Base-by-base conservation (phyloP, 2,329 filamentous ascomycete species). In the Aspergillus fijiensis region DNA sequence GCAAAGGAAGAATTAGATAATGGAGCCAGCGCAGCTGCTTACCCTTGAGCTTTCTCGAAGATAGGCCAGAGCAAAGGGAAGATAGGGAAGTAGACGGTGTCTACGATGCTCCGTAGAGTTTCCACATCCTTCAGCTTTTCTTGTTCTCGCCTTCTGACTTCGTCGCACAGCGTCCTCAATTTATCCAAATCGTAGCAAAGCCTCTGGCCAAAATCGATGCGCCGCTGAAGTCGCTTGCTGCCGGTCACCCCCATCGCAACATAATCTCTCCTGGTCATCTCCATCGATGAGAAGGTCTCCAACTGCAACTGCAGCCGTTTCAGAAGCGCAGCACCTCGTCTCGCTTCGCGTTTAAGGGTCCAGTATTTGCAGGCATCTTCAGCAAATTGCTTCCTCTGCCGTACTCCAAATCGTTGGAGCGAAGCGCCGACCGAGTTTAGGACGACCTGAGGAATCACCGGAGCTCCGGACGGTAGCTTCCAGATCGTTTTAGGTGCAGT, bases 251-350 rank as follows among this genome's bases (percentile, higher is more conserved):
- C 95, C 91, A 98, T 96, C 42, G 90, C 89, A n/a, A 90, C 90
- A 76, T 97, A 99, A 76, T 98, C 94, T 60, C 95, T 89, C 55
- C 95, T 86, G 2, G 95, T 97, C 65, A 99, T 88, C 77, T 99
- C 95, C 89, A 97, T 96, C 0, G 92, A 96, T 6, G 94, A 94
- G 75, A 98, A 99, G 0, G 92, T 91, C 75, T 98, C 94, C 84
- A 97, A 90, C 75, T 97, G 93, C 59, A 98, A 80, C 74, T 99
- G 95, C 21, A 99, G 82, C 39, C 95, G 87, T 78, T 98, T 98
- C 61, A 99, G 84, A 58, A 99, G 82, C 4, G 95, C 92, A 31
- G 95, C 95, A 51, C 95, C 95, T 60, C 95, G 85, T 35, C 95
- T 87, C 63, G 94, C 91, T 75, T 99, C 95, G 58, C 95, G 87